Evolutionary conservation across 306 rosid genomes (phyloP).

Genomic region (Urtica urens): DNA sequence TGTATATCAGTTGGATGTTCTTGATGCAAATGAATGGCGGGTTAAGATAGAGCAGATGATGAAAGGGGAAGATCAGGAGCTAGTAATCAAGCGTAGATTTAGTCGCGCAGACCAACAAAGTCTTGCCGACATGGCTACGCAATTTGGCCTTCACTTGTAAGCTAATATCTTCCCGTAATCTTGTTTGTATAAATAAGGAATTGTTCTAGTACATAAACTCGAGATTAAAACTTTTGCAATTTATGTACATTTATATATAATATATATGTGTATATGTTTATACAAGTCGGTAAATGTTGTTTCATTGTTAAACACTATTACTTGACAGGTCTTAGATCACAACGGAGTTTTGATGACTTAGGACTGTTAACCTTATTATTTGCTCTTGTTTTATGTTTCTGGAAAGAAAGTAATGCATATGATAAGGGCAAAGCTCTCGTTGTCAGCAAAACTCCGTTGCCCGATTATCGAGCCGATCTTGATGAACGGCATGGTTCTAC

Average conservation of each 20-base stretch:
- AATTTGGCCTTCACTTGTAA: slow-evolving; percentile 66
- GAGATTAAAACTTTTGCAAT: not conserved
- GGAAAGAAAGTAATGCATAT: slow-evolving; percentile 93
- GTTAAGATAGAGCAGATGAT: slow-evolving; percentile 66
- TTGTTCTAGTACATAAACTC: not conserved
- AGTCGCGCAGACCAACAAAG: slow-evolving; percentile 60
- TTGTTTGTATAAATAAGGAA: slow-evolving; percentile 6
- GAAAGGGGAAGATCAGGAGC: slow-evolving; percentile 59
- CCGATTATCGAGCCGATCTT: slow-evolving; percentile 94
- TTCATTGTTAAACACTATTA: too few species aligned
- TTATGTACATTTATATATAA: not conserved
- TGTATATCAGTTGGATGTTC: slow-evolving; percentile 54
- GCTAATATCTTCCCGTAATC: slow-evolving; percentile 16
- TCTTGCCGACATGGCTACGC: slow-evolving; percentile 70
- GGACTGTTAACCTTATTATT: slow-evolving; percentile 18
- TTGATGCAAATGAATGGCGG: slow-evolving; percentile 80
- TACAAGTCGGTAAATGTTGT: not conserved
- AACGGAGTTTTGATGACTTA: not conserved
- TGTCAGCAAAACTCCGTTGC: slow-evolving; percentile 83
- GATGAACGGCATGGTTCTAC: slow-evolving; percentile 92
- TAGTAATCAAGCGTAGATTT: slow-evolving; percentile 58
- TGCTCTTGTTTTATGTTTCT: slow-evolving; percentile 35
- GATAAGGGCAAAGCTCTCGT: slow-evolving; percentile 77
- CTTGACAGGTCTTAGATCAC: too few species aligned
- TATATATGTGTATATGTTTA: not conserved